phyloP scores from a whole-genome alignment of 306 rosid species.

The Prinsepia uniflora region DNA sequence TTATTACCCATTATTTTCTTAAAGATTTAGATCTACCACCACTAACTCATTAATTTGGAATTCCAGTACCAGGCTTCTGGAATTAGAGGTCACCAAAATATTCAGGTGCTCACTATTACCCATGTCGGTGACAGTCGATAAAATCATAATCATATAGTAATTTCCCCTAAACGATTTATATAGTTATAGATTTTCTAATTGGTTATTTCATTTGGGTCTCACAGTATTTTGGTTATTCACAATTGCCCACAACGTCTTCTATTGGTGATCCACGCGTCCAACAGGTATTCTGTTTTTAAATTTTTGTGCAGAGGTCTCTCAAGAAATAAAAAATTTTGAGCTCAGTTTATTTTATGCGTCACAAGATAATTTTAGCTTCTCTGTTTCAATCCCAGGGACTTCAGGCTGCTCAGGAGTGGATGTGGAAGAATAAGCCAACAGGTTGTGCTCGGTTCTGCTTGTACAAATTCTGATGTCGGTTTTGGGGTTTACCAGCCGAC shows the following conservation, averaged over 20 bases:
- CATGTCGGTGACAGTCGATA: background rate
- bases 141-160: background rate
- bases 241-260: slow-evolving; percentile 35
- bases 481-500: background rate
- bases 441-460: slow-evolving; percentile 40
- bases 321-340: too few relatives aligned
- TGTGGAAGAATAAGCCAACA: slow-evolving; percentile 80
- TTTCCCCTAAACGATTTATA: background rate
- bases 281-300: slow-evolving; percentile 33
- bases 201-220: slow-evolving; percentile 13
- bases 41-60: slow-evolving; percentile 25
- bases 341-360: background rate
- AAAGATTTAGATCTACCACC: background rate
- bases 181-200: background rate
- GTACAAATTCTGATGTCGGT: slow-evolving; percentile 13
- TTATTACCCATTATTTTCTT: background rate
- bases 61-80: slow-evolving; percentile 64
- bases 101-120: slow-evolving; percentile 39
- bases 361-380: slow-evolving; percentile 19
- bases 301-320: background rate
- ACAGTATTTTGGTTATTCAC: slow-evolving; percentile 55
- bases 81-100: slow-evolving; percentile 51
- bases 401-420: slow-evolving; percentile 64
- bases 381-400: slow-evolving; percentile 49
- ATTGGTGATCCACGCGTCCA: slow-evolving; percentile 50